These are phyloP conservation scores for Aspergillus sp. DNA, from an alignment of 2,329 filamentous ascomycete species.

Conservation along the genomic window DNA sequence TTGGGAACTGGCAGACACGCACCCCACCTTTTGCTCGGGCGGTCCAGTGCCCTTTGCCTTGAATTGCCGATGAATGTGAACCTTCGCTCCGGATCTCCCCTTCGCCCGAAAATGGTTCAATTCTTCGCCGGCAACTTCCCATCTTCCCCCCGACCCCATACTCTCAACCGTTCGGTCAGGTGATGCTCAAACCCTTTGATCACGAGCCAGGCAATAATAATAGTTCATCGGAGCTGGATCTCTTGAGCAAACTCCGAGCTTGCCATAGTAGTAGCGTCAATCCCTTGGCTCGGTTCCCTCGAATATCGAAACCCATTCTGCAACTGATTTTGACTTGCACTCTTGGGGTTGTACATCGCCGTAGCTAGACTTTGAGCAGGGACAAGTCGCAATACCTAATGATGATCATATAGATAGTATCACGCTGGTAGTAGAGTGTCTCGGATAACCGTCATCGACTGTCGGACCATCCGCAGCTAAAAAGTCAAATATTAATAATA, in stretches of 20 bases:
- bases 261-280: background rate
- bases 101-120: slow-evolving; percentile 29
- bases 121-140: slow-evolving; percentile 17
- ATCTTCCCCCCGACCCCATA: background rate
- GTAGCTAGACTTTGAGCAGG: background rate
- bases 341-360: no score
- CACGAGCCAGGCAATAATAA: background rate
- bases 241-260: background rate
- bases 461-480: background rate
- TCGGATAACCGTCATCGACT: background rate
- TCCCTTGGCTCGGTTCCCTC: background rate
- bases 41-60: background rate
- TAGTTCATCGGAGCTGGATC: background rate
- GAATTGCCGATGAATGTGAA: slow-evolving; percentile 20
- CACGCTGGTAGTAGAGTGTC: background rate
- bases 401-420: background rate
- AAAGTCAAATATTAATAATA: background rate
- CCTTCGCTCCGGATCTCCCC: slow-evolving; percentile 28
- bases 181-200: background rate
- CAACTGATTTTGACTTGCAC: no score
- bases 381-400: background rate
- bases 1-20: background rate
- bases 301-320: no score
- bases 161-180: slow-evolving; percentile 3
- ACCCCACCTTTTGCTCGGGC: slow-evolving; percentile 7